Evolutionary conservation across 163 green algal genomes (phyloP), one percentile per base, ranked within the genome.

Genomic region (Prototheca wickerhamii): DNA sequence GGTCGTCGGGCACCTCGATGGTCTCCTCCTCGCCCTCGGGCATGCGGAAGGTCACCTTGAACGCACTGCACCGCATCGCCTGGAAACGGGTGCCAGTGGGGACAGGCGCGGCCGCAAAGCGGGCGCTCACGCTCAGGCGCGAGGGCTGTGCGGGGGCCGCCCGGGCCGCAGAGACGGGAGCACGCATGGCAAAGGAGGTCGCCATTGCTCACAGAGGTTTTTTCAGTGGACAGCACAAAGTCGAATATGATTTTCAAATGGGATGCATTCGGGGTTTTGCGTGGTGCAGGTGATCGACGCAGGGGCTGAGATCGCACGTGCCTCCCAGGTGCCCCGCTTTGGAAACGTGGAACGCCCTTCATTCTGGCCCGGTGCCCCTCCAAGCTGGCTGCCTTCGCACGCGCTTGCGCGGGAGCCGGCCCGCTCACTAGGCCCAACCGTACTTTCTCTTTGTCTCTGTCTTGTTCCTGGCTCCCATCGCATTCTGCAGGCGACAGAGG

Each of bases 391-490:
- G n/a, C n/a, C n/a, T 30, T 37, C 25, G 33, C 6, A 37, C n/a
- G 12, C 12, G 7, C 32, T 17, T 64, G 26, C 61, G 37, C 37
- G 15, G 15, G 37, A 10, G 15, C 10, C 15, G 37, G 37, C 10
- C 0, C 10, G 15, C 10, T 44, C 37, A 21, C 46, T 54, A 54
- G 12, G 18, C 23, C 83, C 81, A 90, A n/a, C 83, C 84, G 64
- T 89, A 91, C 72, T 91, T 91, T 18, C 67, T 73, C 43, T 85
- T 71, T 18, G 84, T 89, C 58, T 89, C 77, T 4, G 50, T 43
- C 72, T 87, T 88, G 30, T 74, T 82, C 42, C 84, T 81, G 30
- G 82, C 64, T 25, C 63, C 69, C 23, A 75, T 63, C 2, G 71
- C 63, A 28, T 54, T 21, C 46, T 54, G 46, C 18, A 49, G 40